Base-by-base conservation (phyloP, 202 grass and related monocot species). In the Schoenoplectus triqueter region DNA sequence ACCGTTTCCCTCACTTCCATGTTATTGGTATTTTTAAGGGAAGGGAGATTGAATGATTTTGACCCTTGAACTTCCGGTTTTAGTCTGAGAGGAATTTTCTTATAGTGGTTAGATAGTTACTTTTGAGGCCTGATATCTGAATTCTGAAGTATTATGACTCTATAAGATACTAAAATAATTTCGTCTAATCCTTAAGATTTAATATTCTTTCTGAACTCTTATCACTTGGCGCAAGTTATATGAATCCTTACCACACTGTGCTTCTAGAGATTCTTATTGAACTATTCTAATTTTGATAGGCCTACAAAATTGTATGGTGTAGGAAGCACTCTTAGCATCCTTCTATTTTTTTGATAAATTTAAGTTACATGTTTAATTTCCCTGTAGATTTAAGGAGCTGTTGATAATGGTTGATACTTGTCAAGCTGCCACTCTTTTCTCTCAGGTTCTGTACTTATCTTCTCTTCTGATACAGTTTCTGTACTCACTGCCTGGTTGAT, bases 401-500 rank as follows among this genome's bases (percentile, higher is more conserved):
- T 68, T 99, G 78, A 94, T 99, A 90, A 96, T 99, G 93, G 93
- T 99, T 75, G 96, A 99, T 82, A 99, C 96, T 67, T 99, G 96
- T 85, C 96, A 96, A 88, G 96, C 93, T 83, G 96, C 93, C 40
- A 99, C 93, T 74, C 96, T 96, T 78, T 99, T 99, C 88, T 96
- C 93, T 70, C 93, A 96, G 96, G 93, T 99, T 75, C 57, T 74
- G 80, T 57, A 48, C 60, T 51, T 10, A 22, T 44, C 80, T 11
- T 22, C 46, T 60, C 66, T 85, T 40, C 63, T 85, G 54, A 15
- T 62, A 62, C 75, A 18, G 40, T 76, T 31, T 62, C 55, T 79
- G 55, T 45, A 62, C 31, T 45, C 6, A 7, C 55, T 79, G 55
- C n/a, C 55, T 2, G 3, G 39, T 61, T 60, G 39, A 61, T 79